Percentiles rank a stretch among this genome's conserved stretches.
phyloP scores from a whole-genome alignment of 192 early-diverging fungal genomes.

The Chytriomyces sp. region DNA sequence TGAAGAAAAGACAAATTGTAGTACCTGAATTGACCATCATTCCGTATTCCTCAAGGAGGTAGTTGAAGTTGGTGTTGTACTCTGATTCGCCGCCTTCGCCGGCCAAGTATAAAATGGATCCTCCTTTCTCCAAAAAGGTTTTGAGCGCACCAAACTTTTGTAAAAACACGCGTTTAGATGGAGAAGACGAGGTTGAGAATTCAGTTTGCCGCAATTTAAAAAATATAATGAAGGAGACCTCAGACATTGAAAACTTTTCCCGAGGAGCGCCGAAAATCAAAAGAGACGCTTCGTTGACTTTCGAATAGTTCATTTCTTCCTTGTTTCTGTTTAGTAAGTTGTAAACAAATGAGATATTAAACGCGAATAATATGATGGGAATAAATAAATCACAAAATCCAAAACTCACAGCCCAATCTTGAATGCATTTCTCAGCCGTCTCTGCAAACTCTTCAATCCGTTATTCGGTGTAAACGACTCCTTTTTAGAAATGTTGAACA shows the following conservation, averaged over 20 bases:
- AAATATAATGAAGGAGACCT: constrained; percentile 43
- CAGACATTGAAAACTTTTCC: constrained; percentile 66
- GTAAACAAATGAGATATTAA: neutral
- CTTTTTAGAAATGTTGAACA: constrained; percentile 64
- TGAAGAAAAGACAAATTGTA: neutral
- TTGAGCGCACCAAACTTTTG: constrained; percentile 63
- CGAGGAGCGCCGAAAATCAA: constrained; percentile 64
- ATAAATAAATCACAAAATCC: constrained; percentile 18
- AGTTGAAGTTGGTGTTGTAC: constrained; percentile 68
- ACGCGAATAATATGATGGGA: neutral
- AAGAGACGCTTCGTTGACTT: constrained; percentile 55
- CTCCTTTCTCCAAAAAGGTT: constrained; percentile 61
- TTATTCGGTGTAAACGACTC: constrained; percentile 59
- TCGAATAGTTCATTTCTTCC: constrained; percentile 59
- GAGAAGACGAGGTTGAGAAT: neutral
- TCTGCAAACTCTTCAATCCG: constrained; percentile 57
- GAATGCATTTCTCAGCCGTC: constrained; percentile 51
- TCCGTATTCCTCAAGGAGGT: constrained; percentile 69
- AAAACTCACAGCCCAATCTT: constrained; percentile 57
- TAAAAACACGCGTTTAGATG: neutral
- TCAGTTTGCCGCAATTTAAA: neutral
- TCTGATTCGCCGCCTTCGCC: constrained; percentile 67
- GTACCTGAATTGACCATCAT: constrained; percentile 67
- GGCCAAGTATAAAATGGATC: constrained; percentile 66
- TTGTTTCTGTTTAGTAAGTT: constrained; percentile 49